Evolutionary conservation across 257 asterid species (phyloP).

Genomic region (Plantago major): DNA sequence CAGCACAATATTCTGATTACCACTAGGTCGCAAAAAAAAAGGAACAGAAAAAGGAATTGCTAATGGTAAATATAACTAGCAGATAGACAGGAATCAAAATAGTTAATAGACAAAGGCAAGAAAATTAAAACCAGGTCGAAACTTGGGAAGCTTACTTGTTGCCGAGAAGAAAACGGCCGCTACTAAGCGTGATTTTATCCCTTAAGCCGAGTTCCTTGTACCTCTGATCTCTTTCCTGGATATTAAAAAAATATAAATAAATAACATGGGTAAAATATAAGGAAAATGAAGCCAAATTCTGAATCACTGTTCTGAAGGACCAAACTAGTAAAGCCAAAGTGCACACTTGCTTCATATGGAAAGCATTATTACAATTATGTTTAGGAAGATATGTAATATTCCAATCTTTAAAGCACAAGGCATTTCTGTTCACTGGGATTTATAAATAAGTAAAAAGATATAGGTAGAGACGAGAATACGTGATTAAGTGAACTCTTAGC

Average conservation of each 20-base stretch:
- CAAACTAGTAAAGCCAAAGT: not conserved
- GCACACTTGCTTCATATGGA: not conserved
- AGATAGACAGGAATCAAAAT: not conserved
- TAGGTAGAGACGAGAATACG: not conserved
- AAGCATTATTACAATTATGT: too few relatives aligned
- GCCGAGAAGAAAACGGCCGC: conserved; percentile 90
- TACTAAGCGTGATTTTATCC: conserved; percentile 95
- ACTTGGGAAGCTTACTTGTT: conserved; percentile 61
- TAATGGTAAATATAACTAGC: not conserved
- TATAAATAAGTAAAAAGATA: not conserved
- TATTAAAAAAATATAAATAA: not conserved
- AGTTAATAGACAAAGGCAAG: not conserved
- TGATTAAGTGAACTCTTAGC: conserved; percentile 6
- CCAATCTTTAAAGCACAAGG: too few relatives aligned
- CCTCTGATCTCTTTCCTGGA: conserved; percentile 88
- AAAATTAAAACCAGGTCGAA: conserved; percentile 10
- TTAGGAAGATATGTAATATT: too few relatives aligned
- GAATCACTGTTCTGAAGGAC: conserved; percentile 8
- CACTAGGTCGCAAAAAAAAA: too few relatives aligned
- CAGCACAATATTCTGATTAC: too few relatives aligned
- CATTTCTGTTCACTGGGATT: not conserved
- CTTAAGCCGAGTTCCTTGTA: conserved; percentile 93
- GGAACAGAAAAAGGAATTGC: too few relatives aligned
- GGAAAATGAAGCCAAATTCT: conserved; percentile 16
- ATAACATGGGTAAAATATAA: conserved; percentile 14